phyloP scores from a whole-genome alignment of 139 green algal genomes.

The Picochlorum sp. region DNA sequence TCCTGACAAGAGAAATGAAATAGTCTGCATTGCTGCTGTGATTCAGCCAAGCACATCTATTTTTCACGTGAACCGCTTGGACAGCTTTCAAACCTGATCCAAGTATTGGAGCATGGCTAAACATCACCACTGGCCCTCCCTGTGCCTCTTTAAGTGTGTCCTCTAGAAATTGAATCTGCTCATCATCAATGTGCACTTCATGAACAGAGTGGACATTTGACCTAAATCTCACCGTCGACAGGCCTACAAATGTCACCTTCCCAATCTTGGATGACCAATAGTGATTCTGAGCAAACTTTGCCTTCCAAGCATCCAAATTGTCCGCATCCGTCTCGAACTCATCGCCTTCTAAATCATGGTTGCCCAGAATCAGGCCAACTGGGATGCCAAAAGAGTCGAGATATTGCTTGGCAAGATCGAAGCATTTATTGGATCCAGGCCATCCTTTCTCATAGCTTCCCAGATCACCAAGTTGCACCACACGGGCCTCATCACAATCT shows the following conservation, averaged over 20 bases:
- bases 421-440: conserved; percentile 54
- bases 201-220: conserved; percentile 5
- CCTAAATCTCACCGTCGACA: conserved; percentile 63
- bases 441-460: conserved; percentile 54
- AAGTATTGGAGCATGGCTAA: conserved; percentile 67
- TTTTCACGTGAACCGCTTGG: conserved; percentile 77
- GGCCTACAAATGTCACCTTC: conserved; percentile 44
- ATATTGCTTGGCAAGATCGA: conserved; percentile 40
- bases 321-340: conserved; percentile 70
- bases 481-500: conserved; percentile 15
- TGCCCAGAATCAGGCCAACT: conserved; percentile 48
- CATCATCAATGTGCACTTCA: conserved; percentile 62
- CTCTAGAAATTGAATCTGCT: conserved; percentile 65
- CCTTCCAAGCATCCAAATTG: conserved; percentile 60
- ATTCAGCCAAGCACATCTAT: conserved; percentile 62
- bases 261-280: conserved; percentile 58
- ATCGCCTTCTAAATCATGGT: conserved; percentile 63
- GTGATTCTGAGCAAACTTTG: conserved; percentile 47
- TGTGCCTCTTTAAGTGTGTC: conserved; percentile 19
- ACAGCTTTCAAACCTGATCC: conserved; percentile 68
- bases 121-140: conserved; percentile 51
- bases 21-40: conserved; percentile 34
- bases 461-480: conserved; percentile 70
- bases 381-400: conserved; percentile 45
- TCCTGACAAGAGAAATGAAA: conserved; percentile 56